A percentile compares a stretch with the other conserved stretches of the same genome.
Conservation (phyloP, 192 early-diverging fungal genomes). For the Coemansia sp. region DNA sequence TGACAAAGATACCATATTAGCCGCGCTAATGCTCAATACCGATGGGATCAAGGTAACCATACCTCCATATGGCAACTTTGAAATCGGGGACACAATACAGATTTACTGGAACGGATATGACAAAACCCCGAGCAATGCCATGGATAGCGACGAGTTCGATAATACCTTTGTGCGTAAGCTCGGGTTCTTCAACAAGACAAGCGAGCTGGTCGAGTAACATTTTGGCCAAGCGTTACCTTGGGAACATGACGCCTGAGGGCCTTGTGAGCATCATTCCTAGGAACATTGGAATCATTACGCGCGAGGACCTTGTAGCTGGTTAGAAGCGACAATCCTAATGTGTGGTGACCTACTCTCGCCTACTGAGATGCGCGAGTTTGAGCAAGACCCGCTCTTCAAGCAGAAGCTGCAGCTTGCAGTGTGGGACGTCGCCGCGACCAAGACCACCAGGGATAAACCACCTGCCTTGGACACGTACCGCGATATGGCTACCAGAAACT, state of each 20-base stretch:
- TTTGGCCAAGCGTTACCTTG: constrained; percentile 60
- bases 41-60: neutral
- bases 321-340: no score
- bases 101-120: no score
- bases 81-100: no score
- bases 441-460: constrained; percentile 47
- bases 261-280: constrained; percentile 45
- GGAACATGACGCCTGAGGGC: no score
- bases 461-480: constrained; percentile 54
- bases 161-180: constrained; percentile 24
- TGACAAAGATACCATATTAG: constrained; percentile 58
- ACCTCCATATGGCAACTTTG: no score
- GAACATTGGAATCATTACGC: no score
- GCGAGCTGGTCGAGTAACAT: constrained; percentile 60
- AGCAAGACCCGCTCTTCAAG: constrained; percentile 57
- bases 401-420: constrained; percentile 58
- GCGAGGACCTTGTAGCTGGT: no score
- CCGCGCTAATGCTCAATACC: constrained; percentile 62
- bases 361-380: constrained; percentile 53
- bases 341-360: constrained; percentile 54
- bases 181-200: constrained; percentile 59
- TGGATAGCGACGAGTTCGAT: constrained; percentile 52
- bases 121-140: neutral
- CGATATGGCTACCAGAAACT: constrained; percentile 45
- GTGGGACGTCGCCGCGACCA: constrained; percentile 60